phyloP scores from a whole-genome alignment of 148 eudicot genomes.

The Diospyros kaki region DNA sequence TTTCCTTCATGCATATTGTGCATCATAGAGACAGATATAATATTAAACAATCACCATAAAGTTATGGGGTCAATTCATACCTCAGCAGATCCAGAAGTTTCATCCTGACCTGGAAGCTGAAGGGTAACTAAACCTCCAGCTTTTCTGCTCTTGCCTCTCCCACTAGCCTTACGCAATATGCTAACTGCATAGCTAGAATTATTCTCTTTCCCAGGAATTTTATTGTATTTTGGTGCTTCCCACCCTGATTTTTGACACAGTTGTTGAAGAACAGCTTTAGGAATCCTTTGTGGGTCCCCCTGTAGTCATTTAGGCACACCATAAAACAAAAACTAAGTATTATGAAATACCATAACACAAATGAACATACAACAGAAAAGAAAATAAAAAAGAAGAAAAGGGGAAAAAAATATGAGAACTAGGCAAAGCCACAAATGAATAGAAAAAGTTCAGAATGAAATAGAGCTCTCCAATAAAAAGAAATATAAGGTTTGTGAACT shows the following conservation, averaged over 20 bases:
- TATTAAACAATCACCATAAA: not conserved
- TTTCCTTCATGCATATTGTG: not conserved
- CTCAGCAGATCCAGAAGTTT: conserved; percentile 67
- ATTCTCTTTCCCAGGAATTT: conserved; percentile 51
- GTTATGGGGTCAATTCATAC: conserved; percentile 28
- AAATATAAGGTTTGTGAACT: not conserved
- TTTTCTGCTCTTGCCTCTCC: conserved; percentile 95
- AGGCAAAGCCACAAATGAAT: not conserved
- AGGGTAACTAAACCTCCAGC: conserved; percentile 83
- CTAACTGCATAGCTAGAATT: conserved; percentile 61
- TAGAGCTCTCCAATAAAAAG: not conserved
- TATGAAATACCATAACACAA: not conserved
- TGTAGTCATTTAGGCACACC: conserved; percentile 23
- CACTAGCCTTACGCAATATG: conserved; percentile 83
- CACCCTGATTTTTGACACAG: conserved; percentile 93
- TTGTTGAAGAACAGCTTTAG: conserved; percentile 94
- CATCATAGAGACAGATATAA: conserved; percentile 4
- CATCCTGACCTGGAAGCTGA: conserved; percentile 67
- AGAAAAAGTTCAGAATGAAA: not conserved
- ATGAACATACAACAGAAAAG: not conserved
- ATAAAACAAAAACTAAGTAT: conserved; percentile 7
- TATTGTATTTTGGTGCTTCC: conserved; percentile 89
- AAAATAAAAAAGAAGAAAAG: not conserved
- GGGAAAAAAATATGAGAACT: not conserved
- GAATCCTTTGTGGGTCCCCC: conserved; percentile 85